A percentile compares a stretch with the other conserved stretches of the same genome.
Conservation (phyloP, 129 eudicot genomes). For the Flaveria linearis region DNA sequence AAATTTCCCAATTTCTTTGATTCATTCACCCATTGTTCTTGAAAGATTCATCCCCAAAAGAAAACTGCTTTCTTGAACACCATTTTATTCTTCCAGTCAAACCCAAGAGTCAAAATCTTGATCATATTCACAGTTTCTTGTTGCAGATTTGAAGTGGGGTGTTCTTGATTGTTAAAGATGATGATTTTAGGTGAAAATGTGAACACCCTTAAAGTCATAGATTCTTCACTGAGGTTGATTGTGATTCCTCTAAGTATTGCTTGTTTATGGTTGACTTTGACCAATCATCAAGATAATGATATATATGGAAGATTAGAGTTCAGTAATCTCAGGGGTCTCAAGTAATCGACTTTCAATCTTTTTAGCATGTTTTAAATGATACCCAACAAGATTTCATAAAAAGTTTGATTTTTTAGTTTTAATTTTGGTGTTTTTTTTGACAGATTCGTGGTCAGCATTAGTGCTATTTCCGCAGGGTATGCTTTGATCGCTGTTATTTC, state of each 20-base stretch:
- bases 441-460: slow-evolving; percentile 68
- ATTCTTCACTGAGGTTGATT: slow-evolving; percentile 69
- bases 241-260: slow-evolving; percentile 74
- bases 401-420: background rate
- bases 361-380: background rate
- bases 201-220: slow-evolving; percentile 49
- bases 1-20: slow-evolving; percentile 14
- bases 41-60: background rate
- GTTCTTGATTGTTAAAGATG: slow-evolving; percentile 38
- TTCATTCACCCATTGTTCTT: slow-evolving; percentile 25
- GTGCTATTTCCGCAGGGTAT: slow-evolving; percentile 78
- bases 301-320: slow-evolving; percentile 62
- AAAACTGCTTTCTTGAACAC: slow-evolving; percentile 25
- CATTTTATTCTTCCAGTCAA: slow-evolving; percentile 11
- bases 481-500: slow-evolving; percentile 68
- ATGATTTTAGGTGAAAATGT: slow-evolving; percentile 47
- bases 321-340: slow-evolving; percentile 71
- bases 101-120: slow-evolving; percentile 24
- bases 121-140: slow-evolving; percentile 1
- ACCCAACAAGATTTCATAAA: background rate
- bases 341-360: slow-evolving; percentile 41
- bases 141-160: slow-evolving; percentile 26
- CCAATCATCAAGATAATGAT: slow-evolving; percentile 58
- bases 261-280: slow-evolving; percentile 73
- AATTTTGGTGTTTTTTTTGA: slow-evolving; percentile 19